Evolutionary conservation across 106 monocot species (phyloP), one percentile per base, ranked within the genome.

Genomic region (Narthecium ossifragum): DNA sequence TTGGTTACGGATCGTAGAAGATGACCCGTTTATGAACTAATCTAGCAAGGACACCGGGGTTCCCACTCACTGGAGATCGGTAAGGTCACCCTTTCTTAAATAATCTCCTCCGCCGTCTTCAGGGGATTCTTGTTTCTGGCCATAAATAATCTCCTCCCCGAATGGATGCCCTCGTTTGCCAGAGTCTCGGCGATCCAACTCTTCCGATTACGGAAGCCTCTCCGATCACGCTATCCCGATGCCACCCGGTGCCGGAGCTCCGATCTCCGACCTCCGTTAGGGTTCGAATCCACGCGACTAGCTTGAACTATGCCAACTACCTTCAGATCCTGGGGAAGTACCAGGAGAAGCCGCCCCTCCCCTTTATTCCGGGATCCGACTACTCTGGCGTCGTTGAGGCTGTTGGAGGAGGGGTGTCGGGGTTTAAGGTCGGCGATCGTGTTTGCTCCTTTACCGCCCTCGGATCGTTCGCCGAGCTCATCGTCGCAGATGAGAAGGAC

Each of bases 291-390:
- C 39, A 43, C 4, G 83, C 90, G 0, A 73, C 93, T 14, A 89
- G 91, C 79, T 53, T 98, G 20, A 98, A 98, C 64, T 98, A 65
- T 79, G 98, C 84, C 33, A 88, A 84, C 31, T 98, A 91, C 79
- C 86, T 91, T 55, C 91, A 91, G 65, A 73, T 98, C 14, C 65
- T 88, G 1, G 98, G 98, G 12, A 84, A 84, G 61, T 98, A 98
- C 74, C 98, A 98, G 72, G 91, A 98, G 78, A 86, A 85, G 60
- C 76, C 74, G 30, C 72, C 91, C 8, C 84, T 91, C 13, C 98
- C 91, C 7, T 91, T 98, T 68, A 57, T 98, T 33, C 98, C 91
- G 0, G 98, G 98, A 12, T 87, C 88, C 32, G 98, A 98, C 65
- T 98, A 74, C 75, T 84, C 91, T 17, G 91, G 98, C 26, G 58